Conservation (phyloP, 148 eudicot genomes). For the Pouteria glomerata region DNA sequence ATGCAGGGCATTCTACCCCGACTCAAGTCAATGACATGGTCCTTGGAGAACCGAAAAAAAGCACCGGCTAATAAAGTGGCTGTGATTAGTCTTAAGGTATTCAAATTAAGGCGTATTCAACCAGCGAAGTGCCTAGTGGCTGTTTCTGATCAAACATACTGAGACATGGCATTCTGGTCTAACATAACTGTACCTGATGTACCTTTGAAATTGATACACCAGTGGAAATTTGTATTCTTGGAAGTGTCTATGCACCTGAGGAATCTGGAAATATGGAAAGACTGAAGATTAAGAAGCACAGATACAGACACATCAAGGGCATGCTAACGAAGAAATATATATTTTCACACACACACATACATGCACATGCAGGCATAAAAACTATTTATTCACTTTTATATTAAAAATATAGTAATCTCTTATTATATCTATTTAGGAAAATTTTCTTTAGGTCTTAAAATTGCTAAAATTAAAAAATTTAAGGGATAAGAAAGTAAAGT, state of each 20-base stretch:
- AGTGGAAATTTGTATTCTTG: background rate
- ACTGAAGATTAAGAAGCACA: too few species aligned
- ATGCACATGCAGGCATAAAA: too few species aligned
- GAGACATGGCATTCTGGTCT: background rate
- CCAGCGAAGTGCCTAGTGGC: background rate
- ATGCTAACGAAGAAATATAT: too few species aligned
- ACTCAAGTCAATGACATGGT: slow-evolving; percentile 36
- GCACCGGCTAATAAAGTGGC: slow-evolving; percentile 16
- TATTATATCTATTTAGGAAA: too few species aligned
- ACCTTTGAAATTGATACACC: background rate
- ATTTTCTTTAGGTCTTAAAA: too few species aligned
- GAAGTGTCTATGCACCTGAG: background rate
- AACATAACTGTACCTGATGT: background rate
- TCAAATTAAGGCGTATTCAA: background rate
- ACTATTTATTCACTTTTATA: too few species aligned
- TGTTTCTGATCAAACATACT: background rate
- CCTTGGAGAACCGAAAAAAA: slow-evolving; percentile 16
- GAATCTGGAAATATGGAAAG: background rate
- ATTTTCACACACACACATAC: too few species aligned
- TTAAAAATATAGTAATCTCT: too few species aligned
- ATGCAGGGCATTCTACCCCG: slow-evolving; percentile 24
- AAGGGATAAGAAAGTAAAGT: too few species aligned
- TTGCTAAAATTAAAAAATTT: too few species aligned
- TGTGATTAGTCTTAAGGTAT: slow-evolving; percentile 26
- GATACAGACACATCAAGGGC: too few species aligned